Conservation (phyloP, 352 stramenopile species). For the Phytophthora capsici region DNA sequence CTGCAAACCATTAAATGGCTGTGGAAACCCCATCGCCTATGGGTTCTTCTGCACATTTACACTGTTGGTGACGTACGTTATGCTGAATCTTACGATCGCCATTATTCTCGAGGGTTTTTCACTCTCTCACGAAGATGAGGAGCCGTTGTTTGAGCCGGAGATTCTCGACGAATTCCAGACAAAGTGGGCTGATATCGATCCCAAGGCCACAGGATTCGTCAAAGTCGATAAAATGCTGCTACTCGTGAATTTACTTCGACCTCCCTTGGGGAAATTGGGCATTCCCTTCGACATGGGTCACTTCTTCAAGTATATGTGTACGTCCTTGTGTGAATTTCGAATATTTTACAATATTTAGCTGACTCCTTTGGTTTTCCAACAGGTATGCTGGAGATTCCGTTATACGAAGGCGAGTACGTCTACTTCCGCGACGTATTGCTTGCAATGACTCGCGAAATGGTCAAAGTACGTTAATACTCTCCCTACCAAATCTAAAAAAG, state of each 20-base stretch:
- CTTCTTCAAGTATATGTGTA: constrained; percentile 70
- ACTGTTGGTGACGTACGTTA: constrained; percentile 93
- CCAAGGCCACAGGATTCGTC: constrained; percentile 86
- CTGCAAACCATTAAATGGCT: constrained; percentile 80
- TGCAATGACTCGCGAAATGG: constrained; percentile 79
- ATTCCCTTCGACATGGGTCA: constrained; percentile 48
- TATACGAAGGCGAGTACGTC: constrained; percentile 86
- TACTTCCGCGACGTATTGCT: constrained; percentile 91
- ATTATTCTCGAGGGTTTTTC: constrained; percentile 94
- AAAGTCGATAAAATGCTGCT: constrained; percentile 69
- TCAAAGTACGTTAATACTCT: constrained; percentile 58
- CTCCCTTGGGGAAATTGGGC: constrained; percentile 73
- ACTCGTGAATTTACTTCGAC: constrained; percentile 79
- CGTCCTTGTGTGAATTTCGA: constrained; percentile 20
- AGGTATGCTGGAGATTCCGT: constrained; percentile 71
- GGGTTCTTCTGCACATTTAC: constrained; percentile 89
- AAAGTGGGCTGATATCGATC: constrained; percentile 91
- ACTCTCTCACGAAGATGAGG: constrained; percentile 83
- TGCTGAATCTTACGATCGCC: constrained; percentile 95
- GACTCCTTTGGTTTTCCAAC: constrained; percentile 1
- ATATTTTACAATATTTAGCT: neutral
- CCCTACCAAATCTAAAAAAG: neutral
- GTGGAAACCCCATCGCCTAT: constrained; percentile 68
- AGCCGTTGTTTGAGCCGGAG: constrained; percentile 87
- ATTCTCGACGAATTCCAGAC: constrained; percentile 90